Conservation (phyloP, 306 rosid species). For the Vachellia pachyceras region DNA sequence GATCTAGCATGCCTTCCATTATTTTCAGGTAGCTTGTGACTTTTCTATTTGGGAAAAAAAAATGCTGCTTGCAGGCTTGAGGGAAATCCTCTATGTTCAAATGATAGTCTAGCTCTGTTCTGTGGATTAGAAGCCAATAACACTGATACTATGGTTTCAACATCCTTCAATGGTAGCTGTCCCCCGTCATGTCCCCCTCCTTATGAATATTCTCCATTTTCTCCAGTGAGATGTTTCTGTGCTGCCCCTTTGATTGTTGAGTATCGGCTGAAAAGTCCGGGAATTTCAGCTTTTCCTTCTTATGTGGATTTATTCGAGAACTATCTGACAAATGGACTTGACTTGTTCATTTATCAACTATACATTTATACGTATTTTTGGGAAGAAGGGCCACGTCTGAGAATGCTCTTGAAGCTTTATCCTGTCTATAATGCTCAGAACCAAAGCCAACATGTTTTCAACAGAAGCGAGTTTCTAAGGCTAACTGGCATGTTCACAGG, state of each 20-base stretch:
- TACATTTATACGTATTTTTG: conserved; percentile 51
- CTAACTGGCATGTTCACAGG: conserved; percentile 53
- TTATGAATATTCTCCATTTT: conserved; percentile 51
- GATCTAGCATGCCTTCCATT: not conserved
- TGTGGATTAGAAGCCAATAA: conserved; percentile 57
- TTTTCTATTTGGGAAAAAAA: conserved; percentile 13
- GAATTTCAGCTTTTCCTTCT: conserved; percentile 64
- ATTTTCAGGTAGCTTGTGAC: conserved; percentile 9
- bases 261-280: conserved; percentile 94
- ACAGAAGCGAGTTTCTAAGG: conserved; percentile 59
- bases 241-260: conserved; percentile 62
- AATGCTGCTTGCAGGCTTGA: conserved; percentile 63
- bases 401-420: conserved; percentile 70
- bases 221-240: conserved; percentile 56
- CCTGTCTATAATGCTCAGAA: conserved; percentile 50
- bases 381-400: conserved; percentile 76
- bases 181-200: conserved; percentile 62
- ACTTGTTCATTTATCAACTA: conserved; percentile 53
- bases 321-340: conserved; percentile 60
- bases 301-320: conserved; percentile 46
- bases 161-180: conserved; percentile 48
- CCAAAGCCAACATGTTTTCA: conserved; percentile 43
- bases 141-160: conserved; percentile 21
- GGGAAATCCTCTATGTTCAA: conserved; percentile 83
- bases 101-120: conserved; percentile 41